Evolutionary conservation across 2,329 filamentous ascomycete genomes (phyloP).

Genomic region (Aspergillus costaricaensis): DNA sequence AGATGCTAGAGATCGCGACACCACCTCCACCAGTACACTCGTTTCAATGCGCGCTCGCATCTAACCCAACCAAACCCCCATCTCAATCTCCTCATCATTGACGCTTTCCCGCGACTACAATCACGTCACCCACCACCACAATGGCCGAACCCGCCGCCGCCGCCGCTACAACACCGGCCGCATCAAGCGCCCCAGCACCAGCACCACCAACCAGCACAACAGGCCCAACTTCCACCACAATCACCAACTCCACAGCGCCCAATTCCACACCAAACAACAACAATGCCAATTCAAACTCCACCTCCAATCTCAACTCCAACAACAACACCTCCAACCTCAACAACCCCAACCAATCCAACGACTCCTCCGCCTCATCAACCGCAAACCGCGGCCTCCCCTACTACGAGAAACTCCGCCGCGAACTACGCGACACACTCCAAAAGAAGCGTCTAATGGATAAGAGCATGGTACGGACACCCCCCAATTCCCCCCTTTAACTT

Average conservation of each 20-base stretch:
- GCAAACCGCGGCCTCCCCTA: constrained; percentile 58
- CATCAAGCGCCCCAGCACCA: constrained; percentile 22
- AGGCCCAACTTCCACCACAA: constrained; percentile 22
- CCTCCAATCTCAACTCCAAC: constrained; percentile 22
- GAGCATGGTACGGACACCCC: constrained; percentile 51
- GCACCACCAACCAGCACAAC: constrained; percentile 21
- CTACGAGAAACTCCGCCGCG: constrained; percentile 71
- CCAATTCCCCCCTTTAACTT: neutral
- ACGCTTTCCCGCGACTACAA: neutral
- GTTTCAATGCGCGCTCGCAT: neutral
- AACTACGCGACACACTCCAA: constrained; percentile 66
- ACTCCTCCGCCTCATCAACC: constrained; percentile 14
- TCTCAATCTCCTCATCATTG: neutral
- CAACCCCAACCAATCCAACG: constrained; percentile 28
- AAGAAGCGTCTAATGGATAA: constrained; percentile 66
- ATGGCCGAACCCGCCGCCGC: constrained; percentile 48
- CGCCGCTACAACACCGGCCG: constrained; percentile 31
- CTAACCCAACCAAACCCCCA: neutral
- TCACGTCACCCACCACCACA: constrained; percentile 6
- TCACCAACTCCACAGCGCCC: constrained; percentile 22
- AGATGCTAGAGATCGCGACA: neutral
- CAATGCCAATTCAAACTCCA: constrained; percentile 14
- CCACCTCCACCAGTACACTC: neutral
- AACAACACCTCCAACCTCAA: constrained; percentile 14
- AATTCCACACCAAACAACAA: constrained; percentile 20